Evolutionary conservation across 139 green algal species (phyloP).

Genomic region (Coelastrella sp.): DNA sequence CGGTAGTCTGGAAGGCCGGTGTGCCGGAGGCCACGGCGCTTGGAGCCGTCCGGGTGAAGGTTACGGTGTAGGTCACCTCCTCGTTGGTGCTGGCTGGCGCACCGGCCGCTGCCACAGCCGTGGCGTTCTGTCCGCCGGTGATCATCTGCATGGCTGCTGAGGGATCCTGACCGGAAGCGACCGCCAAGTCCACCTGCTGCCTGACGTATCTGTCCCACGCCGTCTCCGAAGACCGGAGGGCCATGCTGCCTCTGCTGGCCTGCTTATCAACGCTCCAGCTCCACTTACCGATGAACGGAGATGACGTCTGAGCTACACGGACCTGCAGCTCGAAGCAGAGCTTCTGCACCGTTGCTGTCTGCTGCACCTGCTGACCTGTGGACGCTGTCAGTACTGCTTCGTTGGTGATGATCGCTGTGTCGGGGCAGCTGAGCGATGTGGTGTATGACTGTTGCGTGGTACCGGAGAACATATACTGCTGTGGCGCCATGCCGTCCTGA

Average conservation of each 20-base stretch:
- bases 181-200: slow-evolving; percentile 35
- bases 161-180: slow-evolving; percentile 18
- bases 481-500: slow-evolving; percentile 32
- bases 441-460: slow-evolving; percentile 35
- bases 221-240: slow-evolving; percentile 2
- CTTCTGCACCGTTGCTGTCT: slow-evolving; percentile 48
- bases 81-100: background rate
- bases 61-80: slow-evolving; percentile 47
- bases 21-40: background rate
- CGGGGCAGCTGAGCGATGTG: slow-evolving; percentile 30
- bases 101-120: background rate
- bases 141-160: slow-evolving; percentile 10
- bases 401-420: slow-evolving; percentile 38
- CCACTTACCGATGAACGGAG: slow-evolving; percentile 36
- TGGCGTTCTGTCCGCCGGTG: background rate
- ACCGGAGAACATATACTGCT: slow-evolving; percentile 24
- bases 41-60: slow-evolving; percentile 39
- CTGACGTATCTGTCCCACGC: slow-evolving; percentile 27
- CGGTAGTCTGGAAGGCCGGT: slow-evolving; percentile 30
- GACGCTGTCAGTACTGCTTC: slow-evolving; percentile 30
- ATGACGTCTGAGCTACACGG: background rate
- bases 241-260: background rate
- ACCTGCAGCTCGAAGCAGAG: slow-evolving; percentile 49
- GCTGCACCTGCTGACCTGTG: slow-evolving; percentile 39
- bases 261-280: slow-evolving; percentile 31